phyloP scores from a whole-genome alignment of 129 eudicot species.

The Helichrysum umbraculigerum region DNA sequence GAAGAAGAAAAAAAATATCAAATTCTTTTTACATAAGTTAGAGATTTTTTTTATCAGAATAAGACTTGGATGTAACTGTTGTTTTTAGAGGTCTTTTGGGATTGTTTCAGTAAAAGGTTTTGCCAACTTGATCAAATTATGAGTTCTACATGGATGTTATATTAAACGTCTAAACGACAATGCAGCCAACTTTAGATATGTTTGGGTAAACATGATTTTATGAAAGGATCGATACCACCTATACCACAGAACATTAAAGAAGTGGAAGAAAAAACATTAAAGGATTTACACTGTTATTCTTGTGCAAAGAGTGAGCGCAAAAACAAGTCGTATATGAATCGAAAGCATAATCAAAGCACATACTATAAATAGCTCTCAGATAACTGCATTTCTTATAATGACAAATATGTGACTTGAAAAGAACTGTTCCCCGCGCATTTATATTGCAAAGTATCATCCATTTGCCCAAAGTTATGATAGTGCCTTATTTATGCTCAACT shows the following conservation, averaged over 20 bases:
- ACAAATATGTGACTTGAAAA: neutral
- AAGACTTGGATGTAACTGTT: slow-evolving; percentile 8
- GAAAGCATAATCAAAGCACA: neutral
- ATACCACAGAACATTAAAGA: neutral
- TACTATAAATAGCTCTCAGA: too few relatives aligned
- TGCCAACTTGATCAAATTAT: neutral
- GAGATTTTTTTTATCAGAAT: slow-evolving; percentile 26
- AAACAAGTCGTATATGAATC: neutral
- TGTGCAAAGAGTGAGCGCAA: neutral
- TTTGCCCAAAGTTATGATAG: too few relatives aligned
- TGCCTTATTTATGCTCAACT: neutral
- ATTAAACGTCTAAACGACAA: neutral
- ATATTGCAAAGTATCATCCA: too few relatives aligned
- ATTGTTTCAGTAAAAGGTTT: slow-evolving; percentile 5
- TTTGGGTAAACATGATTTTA: neutral
- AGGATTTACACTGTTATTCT: neutral
- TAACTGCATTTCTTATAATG: too few relatives aligned
- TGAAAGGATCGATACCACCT: neutral
- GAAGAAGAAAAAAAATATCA: neutral
- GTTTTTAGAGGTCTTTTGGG: neutral
- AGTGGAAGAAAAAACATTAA: neutral
- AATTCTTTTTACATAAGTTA: slow-evolving; percentile 33
- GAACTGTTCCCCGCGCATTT: neutral
- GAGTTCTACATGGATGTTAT: neutral
- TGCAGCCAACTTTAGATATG: neutral